Conservation (phyloP, 1,284 basidiomycete genomes). For the Pulchroboletus neoregius region DNA sequence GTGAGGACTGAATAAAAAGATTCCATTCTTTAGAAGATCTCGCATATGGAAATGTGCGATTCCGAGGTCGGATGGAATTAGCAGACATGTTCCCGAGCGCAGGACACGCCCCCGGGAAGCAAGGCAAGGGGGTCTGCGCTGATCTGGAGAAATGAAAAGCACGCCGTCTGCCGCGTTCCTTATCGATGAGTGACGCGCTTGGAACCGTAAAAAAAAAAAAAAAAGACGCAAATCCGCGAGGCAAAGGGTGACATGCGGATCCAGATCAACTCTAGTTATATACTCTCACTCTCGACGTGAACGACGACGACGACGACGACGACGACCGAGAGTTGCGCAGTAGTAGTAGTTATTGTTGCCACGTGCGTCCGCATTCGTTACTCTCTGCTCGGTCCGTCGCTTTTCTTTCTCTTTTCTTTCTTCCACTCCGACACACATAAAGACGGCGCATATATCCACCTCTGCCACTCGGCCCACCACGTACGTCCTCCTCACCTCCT, state of each 20-base stretch:
- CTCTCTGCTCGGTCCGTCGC: constrained; percentile 12
- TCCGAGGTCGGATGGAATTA: constrained; percentile 22
- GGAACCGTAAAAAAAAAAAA: constrained; percentile 5
- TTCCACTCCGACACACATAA: background rate
- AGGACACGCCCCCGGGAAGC: constrained; percentile 22
- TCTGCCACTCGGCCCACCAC: background rate
- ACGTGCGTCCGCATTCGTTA: constrained; percentile 13
- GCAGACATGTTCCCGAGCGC: constrained; percentile 22
- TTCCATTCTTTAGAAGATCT: constrained; percentile 26
- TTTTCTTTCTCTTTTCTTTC: background rate
- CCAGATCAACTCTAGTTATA: constrained; percentile 14
- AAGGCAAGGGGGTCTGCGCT: constrained; percentile 6
- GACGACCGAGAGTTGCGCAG: background rate
- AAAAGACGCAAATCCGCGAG: constrained; percentile 25
- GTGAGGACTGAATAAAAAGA: background rate
- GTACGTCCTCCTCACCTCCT: no score
- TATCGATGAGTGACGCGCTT: constrained; percentile 26
- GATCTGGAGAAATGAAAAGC: constrained; percentile 35
- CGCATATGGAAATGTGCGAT: constrained; percentile 17
- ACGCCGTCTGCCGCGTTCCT: constrained; percentile 24
- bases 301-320: constrained; percentile 9
- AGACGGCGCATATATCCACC: constrained; percentile 17
- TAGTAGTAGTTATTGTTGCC: constrained; percentile 1
- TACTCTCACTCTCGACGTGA: no score
- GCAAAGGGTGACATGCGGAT: constrained; percentile 28